Evolutionary conservation across 1,284 basidiomycete genomes (phyloP), one percentile per base, ranked within the genome.

Genomic region (Takashimella tepidaria): DNA sequence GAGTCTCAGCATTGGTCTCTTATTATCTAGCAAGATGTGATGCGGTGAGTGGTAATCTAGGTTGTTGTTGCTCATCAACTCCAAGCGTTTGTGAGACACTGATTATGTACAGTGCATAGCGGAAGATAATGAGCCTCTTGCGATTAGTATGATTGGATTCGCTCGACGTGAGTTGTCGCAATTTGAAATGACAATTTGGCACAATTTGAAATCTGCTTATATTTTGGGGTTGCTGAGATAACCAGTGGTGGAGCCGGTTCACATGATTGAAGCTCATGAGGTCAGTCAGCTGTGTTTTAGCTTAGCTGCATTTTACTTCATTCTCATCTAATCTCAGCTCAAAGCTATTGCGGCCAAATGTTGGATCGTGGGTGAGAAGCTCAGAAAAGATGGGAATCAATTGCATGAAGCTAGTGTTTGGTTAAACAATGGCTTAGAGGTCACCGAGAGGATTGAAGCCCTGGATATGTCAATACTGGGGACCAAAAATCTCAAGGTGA

Each of bases 1-100:
- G 43, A 1, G 20, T 51, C 4, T 11, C 24, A 2, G 49, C 52
- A 1, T 37, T 57, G 8, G 16, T 48, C 1, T 20, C 6, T 1
- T 57, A 49, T 47, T 57, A 51, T 47, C 49, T 51, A n/a, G 37
- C 31, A 6, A 51, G 56, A 0, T 51, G 41, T 23, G 52, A 57
- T 16, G 20, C 40, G 4, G 55, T 53, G 21, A 3, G 51, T 24
- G 3, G 19, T 16, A 3, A 10, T 1, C 4, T 6, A 16, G 21
- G 22, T 1, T 11, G n/a, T 16, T 4, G 31, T 37, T 8, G 31
- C 8, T 37, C 31, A 16, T 8, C 31, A 37, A 37, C 16, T 27
- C 20, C 2, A n/a, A n/a, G n/a, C n/a, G n/a, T n/a, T n/a, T n/a
- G n/a, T n/a, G n/a, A n/a, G n/a, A n/a, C n/a, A 21, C 20, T 42